Conservation (phyloP, 306 rosid genomes). For the Medicago arabica region DNA sequence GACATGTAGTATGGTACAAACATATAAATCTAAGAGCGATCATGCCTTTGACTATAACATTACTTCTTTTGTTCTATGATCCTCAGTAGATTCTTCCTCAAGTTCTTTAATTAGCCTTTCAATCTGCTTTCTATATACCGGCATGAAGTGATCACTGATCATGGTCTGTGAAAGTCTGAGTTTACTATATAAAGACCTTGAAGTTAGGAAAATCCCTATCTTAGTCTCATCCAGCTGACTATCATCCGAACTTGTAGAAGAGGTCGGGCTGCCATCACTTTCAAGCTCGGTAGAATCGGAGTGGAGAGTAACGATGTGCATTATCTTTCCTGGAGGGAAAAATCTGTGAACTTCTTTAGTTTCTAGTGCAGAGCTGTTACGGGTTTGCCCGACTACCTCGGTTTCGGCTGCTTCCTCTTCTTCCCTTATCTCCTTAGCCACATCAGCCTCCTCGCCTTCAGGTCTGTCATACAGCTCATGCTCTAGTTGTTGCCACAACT, state of each 20-base stretch:
- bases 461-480: constrained; percentile 71
- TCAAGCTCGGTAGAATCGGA: constrained; percentile 48
- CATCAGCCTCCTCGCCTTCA: constrained; percentile 63
- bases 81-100: constrained; percentile 59
- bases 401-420: constrained; percentile 72
- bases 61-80: constrained; percentile 41
- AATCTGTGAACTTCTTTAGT: constrained; percentile 79
- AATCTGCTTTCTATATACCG: constrained; percentile 79
- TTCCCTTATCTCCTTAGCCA: constrained; percentile 69
- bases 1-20: constrained; percentile 33
- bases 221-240: constrained; percentile 58
- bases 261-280: constrained; percentile 52
- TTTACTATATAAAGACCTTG: constrained; percentile 84
- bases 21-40: constrained; percentile 34
- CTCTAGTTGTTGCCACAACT: constrained; percentile 92
- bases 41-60: constrained; percentile 46
- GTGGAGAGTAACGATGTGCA: constrained; percentile 71
- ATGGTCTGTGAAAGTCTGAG: constrained; percentile 87
- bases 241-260: constrained; percentile 52
- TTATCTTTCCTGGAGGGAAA: constrained; percentile 89
- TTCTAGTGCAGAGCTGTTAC: constrained; percentile 52
- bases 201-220: constrained; percentile 77
- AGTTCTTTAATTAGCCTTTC: constrained; percentile 78
- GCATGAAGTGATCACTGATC: constrained; percentile 98
- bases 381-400: constrained; percentile 61